These are phyloP conservation scores for Pueraria montana DNA, from an alignment of 306 rosid genomes.

Conservation along the genomic window DNA sequence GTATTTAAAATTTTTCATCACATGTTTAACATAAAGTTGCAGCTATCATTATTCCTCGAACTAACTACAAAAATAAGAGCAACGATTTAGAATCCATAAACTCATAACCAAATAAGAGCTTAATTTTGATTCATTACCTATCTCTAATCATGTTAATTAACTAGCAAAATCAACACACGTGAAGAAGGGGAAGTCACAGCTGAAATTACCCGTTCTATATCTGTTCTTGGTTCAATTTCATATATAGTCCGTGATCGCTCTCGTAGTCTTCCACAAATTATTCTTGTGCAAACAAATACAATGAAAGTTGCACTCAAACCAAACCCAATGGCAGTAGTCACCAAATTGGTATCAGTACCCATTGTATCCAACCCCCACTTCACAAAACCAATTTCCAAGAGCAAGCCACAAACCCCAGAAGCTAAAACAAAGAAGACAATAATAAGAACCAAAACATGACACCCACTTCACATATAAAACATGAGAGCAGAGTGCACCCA, in stretches of 20 bases:
- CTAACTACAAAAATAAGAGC: background rate
- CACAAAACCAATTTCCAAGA: constrained; percentile 42
- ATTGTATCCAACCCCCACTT: constrained; percentile 46
- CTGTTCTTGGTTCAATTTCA: constrained; percentile 72
- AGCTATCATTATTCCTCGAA: background rate
- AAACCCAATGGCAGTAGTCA: constrained; percentile 86
- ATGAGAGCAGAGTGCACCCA: constrained; percentile 24
- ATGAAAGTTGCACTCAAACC: constrained; percentile 97
- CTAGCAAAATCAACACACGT: constrained; percentile 20
- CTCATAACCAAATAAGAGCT: background rate
- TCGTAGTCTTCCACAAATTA: constrained; percentile 87
- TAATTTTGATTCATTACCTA: background rate
- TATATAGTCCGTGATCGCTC: constrained; percentile 62
- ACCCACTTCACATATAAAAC: constrained; percentile 16
- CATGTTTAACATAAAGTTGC: constrained; percentile 10
- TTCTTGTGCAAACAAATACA: constrained; percentile 93
- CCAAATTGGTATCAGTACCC: constrained; percentile 62
- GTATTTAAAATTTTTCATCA: background rate
- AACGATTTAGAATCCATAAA: background rate
- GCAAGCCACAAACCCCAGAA: constrained; percentile 24
- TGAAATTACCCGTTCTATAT: constrained; percentile 79
- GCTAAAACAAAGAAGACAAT: constrained; percentile 26
- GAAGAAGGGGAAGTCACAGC: constrained; percentile 19
- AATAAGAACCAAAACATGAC: constrained; percentile 10
- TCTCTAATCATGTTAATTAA: constrained; percentile 28